These are phyloP conservation scores for Pistacia vera DNA, from an alignment of 345 rosid species.

Conservation along the genomic window DNA sequence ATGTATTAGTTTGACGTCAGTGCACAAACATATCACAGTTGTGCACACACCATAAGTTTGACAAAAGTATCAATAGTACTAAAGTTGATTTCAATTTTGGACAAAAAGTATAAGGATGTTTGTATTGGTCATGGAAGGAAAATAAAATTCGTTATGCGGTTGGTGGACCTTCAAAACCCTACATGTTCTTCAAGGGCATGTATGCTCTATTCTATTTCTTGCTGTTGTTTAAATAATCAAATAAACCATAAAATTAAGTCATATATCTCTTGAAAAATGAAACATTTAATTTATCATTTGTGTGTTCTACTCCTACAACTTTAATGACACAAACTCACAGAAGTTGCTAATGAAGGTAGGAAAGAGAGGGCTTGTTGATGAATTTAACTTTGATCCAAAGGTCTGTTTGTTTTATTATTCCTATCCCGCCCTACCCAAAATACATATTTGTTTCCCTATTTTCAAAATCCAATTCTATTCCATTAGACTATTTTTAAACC, in stretches of 20 bases:
- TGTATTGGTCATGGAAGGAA: slow-evolving; percentile 16
- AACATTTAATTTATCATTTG: too few relatives aligned
- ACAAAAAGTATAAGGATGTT: slow-evolving; percentile 9
- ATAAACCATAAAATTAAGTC: too few relatives aligned
- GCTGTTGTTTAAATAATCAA: not conserved
- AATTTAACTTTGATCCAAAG: slow-evolving; percentile 50
- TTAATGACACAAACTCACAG: slow-evolving; percentile 39
- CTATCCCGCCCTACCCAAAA: too few relatives aligned
- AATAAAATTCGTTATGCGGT: slow-evolving; percentile 36
- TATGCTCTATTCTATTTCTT: not conserved
- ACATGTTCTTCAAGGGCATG: slow-evolving; percentile 32
- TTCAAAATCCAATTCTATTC: too few relatives aligned
- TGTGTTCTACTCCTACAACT: slow-evolving; percentile 17
- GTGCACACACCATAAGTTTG: too few relatives aligned
- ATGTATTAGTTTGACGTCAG: too few relatives aligned
- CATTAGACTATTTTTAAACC: too few relatives aligned
- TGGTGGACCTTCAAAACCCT: slow-evolving; percentile 44
- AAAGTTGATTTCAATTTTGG: slow-evolving; percentile 16
- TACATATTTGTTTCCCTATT: too few relatives aligned
- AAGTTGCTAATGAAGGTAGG: slow-evolving; percentile 18
- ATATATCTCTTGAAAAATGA: too few relatives aligned
- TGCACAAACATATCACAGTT: too few relatives aligned
- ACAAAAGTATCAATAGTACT: slow-evolving; percentile 1
- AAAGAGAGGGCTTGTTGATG: not conserved
- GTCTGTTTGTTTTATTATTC: too few relatives aligned